Conservation (phyloP, 768 basidiomycete species). For the Leccinum sublutescens region DNA sequence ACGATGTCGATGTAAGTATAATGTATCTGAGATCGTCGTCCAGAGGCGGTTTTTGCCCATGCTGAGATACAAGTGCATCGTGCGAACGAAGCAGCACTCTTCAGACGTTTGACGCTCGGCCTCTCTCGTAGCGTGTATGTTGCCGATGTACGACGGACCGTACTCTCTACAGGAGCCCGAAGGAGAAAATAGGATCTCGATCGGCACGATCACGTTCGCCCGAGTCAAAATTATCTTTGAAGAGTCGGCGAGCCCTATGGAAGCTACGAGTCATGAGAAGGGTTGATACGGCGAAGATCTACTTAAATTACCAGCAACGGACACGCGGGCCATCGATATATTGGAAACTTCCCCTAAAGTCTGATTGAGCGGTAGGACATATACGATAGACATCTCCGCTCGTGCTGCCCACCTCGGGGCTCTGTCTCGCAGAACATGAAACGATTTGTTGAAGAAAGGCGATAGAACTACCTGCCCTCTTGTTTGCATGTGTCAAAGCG, state of each 20-base stretch:
- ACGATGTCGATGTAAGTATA: neutral
- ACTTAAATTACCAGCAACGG: neutral
- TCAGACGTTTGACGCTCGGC: neutral
- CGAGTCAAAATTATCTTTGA: neutral
- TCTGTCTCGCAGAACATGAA: neutral
- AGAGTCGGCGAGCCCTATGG: neutral
- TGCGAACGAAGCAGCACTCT: slow-evolving; percentile 1
- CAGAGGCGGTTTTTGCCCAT: slow-evolving; percentile 7
- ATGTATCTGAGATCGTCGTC: slow-evolving; percentile 5
- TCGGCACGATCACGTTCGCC: slow-evolving; percentile 5
- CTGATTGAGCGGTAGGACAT: neutral
- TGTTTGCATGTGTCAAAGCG: neutral
- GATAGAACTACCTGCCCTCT: neutral
- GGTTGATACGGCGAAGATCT: neutral
- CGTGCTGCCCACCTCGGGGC: no score
- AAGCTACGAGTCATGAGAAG: no score
- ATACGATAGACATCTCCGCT: neutral
- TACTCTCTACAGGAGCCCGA: neutral
- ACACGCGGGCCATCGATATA: neutral
- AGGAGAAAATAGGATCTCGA: neutral
- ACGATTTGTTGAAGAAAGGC: neutral
- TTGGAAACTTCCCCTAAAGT: neutral
- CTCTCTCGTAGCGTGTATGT: neutral
- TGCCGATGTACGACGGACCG: slow-evolving; percentile 4
- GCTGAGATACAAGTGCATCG: slow-evolving; percentile 13